Conservation (phyloP, 2,329 filamentous ascomycete genomes). For the Lachnellula occidentalis region DNA sequence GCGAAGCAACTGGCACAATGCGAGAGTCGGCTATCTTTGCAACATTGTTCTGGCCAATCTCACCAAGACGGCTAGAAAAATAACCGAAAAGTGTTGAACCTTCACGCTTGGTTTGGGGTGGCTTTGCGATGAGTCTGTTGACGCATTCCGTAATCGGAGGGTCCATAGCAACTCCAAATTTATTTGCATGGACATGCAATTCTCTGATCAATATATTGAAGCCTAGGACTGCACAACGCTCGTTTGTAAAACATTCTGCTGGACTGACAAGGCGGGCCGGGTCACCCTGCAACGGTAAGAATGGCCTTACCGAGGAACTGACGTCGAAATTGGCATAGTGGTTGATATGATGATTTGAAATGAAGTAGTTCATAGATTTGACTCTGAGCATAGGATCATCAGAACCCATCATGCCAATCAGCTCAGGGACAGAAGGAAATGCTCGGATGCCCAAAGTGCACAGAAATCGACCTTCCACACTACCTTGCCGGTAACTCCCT, state of each 20-base stretch:
- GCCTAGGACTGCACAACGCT: conserved; percentile 68
- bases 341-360: conserved; percentile 72
- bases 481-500: conserved; percentile 57
- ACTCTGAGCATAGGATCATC: conserved; percentile 53
- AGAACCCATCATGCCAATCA: conserved; percentile 73
- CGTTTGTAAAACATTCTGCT: conserved; percentile 76
- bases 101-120: conserved; percentile 60
- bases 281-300: conserved; percentile 70
- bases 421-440: conserved; percentile 64
- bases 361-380: conserved; percentile 74
- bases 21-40: conserved; percentile 56
- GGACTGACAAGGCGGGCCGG: conserved; percentile 63
- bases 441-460: conserved; percentile 65
- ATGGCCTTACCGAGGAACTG: conserved; percentile 47
- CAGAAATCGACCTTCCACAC: conserved; percentile 71
- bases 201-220: conserved; percentile 73
- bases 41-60: conserved; percentile 59
- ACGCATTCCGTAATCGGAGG: conserved; percentile 75
- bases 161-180: conserved; percentile 81
- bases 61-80: conserved; percentile 69
- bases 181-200: conserved; percentile 71
- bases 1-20: conserved; percentile 63
- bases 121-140: conserved; percentile 62
- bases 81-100: conserved; percentile 77
- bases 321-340: conserved; percentile 64